Conservation (phyloP, 768 basidiomycete species). For the Suillus cothurnatus region DNA sequence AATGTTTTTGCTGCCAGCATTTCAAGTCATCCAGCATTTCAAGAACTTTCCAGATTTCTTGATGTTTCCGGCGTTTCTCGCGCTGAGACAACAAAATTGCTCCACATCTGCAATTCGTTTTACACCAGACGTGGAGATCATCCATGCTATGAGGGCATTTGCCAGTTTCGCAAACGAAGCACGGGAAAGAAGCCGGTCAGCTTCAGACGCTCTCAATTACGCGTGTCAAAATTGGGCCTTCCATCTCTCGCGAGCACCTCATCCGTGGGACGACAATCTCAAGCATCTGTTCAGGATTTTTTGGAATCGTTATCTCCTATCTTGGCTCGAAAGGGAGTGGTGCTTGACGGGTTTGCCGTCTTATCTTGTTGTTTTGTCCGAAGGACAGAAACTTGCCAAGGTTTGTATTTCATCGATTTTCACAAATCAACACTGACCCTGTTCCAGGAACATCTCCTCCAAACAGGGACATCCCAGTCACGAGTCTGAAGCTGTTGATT, state of each 20-base stretch:
- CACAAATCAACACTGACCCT: background rate
- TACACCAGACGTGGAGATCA: background rate
- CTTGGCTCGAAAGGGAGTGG: slow-evolving; percentile 2
- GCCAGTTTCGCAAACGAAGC: background rate
- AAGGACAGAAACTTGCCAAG: background rate
- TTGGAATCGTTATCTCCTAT: background rate
- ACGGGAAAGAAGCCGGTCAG: background rate
- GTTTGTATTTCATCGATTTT: background rate
- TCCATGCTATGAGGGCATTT: background rate
- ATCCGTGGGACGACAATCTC: background rate
- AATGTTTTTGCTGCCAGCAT: background rate
- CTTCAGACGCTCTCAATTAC: background rate
- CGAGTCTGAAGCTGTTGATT: background rate
- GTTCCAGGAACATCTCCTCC: background rate
- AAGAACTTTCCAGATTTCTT: background rate
- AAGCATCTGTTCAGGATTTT: background rate
- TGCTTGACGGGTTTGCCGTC: background rate
- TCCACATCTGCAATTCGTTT: background rate
- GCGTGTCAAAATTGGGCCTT: slow-evolving; percentile 1
- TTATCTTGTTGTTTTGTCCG: background rate
- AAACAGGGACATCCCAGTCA: background rate
- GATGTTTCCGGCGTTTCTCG: background rate
- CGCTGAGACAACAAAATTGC: background rate
- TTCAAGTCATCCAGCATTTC: background rate
- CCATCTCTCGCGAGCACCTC: background rate